These are phyloP conservation scores for Lithospermum erythrorhizon DNA, from an alignment of 257 asterid species.

Conservation along the genomic window DNA sequence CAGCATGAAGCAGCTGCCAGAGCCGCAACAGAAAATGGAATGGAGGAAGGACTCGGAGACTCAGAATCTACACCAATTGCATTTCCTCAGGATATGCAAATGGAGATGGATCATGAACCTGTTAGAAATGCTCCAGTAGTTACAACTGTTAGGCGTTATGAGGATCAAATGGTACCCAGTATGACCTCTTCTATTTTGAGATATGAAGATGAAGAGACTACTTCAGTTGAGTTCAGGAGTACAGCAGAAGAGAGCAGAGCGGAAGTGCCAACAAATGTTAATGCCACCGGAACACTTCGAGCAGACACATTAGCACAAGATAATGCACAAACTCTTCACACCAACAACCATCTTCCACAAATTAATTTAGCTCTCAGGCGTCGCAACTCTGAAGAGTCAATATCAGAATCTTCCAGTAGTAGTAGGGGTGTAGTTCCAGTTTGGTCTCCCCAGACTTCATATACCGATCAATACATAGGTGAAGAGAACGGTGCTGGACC, in stretches of 20 bases:
- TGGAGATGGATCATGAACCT: conserved; percentile 56
- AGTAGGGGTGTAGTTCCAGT: conserved; percentile 68
- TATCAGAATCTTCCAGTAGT: conserved; percentile 69
- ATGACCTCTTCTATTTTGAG: conserved; percentile 58
- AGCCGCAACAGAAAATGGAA: conserved; percentile 58
- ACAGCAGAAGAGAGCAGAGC: conserved; percentile 44
- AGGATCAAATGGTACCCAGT: conserved; percentile 95
- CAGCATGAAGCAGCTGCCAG: conserved; percentile 54
- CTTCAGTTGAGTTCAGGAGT: conserved; percentile 33
- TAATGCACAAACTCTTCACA: conserved; percentile 11
- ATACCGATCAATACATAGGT: conserved; percentile 46
- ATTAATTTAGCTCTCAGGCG: conserved; percentile 27
- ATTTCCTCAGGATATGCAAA: conserved; percentile 59
- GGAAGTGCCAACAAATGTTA: conserved; percentile 65
- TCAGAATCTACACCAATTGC: conserved; percentile 59
- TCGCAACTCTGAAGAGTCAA: conserved; percentile 69
- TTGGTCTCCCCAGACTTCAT: conserved; percentile 80
- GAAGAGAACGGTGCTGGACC: conserved; percentile 45
- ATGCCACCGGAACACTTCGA: conserved; percentile 27
- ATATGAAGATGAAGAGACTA: conserved; percentile 50
- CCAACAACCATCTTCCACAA: conserved; percentile 17
- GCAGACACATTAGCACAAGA: conserved; percentile 22
- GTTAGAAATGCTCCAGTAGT: conserved; percentile 34
- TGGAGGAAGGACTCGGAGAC: conserved; percentile 94
- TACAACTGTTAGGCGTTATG: conserved; percentile 35